Evolutionary conservation across 495 filamentous ascomycete species (phyloP).

Genomic region (Xylaria grammica): DNA sequence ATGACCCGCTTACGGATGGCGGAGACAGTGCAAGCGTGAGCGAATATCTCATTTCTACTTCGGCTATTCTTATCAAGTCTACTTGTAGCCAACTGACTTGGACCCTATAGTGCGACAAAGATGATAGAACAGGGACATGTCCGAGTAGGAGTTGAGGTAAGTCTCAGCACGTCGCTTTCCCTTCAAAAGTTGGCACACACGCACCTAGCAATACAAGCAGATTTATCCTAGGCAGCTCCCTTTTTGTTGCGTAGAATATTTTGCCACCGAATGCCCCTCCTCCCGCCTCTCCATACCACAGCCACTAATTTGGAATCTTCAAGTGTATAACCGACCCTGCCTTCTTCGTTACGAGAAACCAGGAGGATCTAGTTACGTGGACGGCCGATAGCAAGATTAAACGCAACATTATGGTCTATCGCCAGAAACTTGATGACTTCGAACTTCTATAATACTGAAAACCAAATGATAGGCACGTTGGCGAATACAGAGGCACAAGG

Average conservation of each 20-base stretch:
- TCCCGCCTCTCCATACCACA: background rate
- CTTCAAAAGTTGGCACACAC: background rate
- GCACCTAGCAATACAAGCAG: background rate
- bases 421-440: conserved; percentile 95
- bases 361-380: conserved; percentile 99
- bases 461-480: background rate
- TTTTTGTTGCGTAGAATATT: too few relatives aligned
- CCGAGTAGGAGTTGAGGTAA: conserved; percentile 84
- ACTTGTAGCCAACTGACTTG: background rate
- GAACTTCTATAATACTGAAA: conserved; percentile 68
- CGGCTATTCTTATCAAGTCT: background rate
- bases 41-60: background rate
- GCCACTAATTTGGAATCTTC: background rate
- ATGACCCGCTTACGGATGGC: conserved; percentile 90
- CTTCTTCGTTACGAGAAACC: conserved; percentile 74
- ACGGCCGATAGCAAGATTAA: conserved; percentile 96
- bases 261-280: background rate
- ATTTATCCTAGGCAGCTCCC: background rate
- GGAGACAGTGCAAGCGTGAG: conserved; percentile 72
- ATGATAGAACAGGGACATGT: conserved; percentile 97
- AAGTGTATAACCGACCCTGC: conserved; percentile 75
- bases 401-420: conserved; percentile 88
- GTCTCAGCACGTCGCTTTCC: background rate
- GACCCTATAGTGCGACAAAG: conserved; percentile 60
- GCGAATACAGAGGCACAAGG: conserved; percentile 3